These are phyloP conservation scores for Xanthoconium separans DNA, from an alignment of 1,284 basidiomycete genomes.

Conservation along the genomic window DNA sequence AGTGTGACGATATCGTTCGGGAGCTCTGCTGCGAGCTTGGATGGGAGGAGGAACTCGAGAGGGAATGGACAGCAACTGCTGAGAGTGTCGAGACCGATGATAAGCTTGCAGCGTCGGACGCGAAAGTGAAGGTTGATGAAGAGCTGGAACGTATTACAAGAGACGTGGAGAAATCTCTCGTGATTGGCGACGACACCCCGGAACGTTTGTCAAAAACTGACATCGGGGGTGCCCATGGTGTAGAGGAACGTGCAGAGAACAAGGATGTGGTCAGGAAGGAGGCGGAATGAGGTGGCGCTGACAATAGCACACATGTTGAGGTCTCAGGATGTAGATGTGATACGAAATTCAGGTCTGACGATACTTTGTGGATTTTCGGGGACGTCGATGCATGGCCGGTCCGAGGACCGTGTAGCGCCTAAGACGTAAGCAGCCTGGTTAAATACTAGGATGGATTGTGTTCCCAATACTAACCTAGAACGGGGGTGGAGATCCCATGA, in stretches of 20 bases:
- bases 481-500: no score
- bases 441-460: no score
- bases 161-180: conserved; percentile 31
- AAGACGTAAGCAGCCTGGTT: no score
- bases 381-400: no score
- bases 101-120: conserved; percentile 7
- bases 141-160: conserved; percentile 38
- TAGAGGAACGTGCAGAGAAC: not conserved
- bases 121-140: conserved; percentile 18
- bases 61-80: conserved; percentile 54
- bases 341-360: no score
- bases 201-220: not conserved
- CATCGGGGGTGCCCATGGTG: not conserved
- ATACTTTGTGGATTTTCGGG: no score
- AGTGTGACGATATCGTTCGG: conserved; percentile 64
- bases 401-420: no score
- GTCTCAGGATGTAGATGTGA: no score
- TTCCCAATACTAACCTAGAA: no score
- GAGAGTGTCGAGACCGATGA: conserved; percentile 24
- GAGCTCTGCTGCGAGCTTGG: conserved; percentile 63
- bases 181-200: conserved; percentile 14
- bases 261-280: not conserved
- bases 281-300: not conserved
- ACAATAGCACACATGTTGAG: no score
- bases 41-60: conserved; percentile 64